Base-by-base conservation (phyloP, 768 basidiomycete genomes). In the Royoungia palumana region DNA sequence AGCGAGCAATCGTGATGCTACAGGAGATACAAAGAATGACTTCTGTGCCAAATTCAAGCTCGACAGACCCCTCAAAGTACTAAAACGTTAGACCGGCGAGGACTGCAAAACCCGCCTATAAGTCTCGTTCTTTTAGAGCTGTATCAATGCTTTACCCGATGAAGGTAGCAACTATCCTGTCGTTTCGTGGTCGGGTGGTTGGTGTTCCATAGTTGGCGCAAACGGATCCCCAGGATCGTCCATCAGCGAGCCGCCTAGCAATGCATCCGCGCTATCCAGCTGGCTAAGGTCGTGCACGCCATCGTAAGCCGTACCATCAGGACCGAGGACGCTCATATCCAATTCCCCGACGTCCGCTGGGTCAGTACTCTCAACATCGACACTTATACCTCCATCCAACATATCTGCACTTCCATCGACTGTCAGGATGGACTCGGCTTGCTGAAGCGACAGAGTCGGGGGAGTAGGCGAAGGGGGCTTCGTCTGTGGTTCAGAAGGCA, bases 391-490 rank as follows among this genome's bases (percentile, higher is more conserved):
- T 21, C 64, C 69, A 37, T 80, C 81, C 60, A 82, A 63, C 9
- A 61, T 71, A 55, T 75, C 76, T 35, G 66, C 70, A 25, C 65
- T 54, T 56, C 72, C 64, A 12, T 68, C 68, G 9, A 71, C 59
- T 7, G 62, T 65, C 7, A 72, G 72, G n/a, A 71, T 68, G 14
- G 78, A 71, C 44, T 78, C 78, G 44, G 74, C 71, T 10, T 43
- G 73, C 66, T 53, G 75, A 44, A 70, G 77, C 48, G 78, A 88
- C 61, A 65, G 74, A 60, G 60, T 83, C 53, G 87, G 82, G 5
- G 86, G 84, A 58, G 82, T 80, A 1, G 84, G 87, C 27, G 85
- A 78, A 19, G 83, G 72, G 2, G 82, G 78, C 64, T 87, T 85
- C 5, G 81, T 82, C 17, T 72, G 76, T 24, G 67, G 63, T 49